phyloP scores from a whole-genome alignment of 1,139 yeast species.

The Magnusiomyces tetraspermus region DNA sequence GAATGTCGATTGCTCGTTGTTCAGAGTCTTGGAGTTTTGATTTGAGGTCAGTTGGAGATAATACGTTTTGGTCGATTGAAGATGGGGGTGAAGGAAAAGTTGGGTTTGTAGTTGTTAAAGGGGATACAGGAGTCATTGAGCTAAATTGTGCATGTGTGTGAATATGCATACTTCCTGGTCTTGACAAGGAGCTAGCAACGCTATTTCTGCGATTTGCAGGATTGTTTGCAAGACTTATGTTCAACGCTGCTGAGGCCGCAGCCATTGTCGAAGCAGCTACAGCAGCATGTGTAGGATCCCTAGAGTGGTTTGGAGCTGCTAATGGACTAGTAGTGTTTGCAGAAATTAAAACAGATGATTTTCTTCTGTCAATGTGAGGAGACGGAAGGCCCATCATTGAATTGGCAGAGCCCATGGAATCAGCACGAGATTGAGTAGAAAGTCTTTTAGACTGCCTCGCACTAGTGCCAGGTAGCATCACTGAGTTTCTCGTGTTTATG shows the following conservation, averaged over 20 bases:
- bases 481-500: conserved; percentile 12
- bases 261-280: neutral
- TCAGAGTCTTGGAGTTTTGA: conserved; percentile 23
- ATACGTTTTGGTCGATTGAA: neutral
- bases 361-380: neutral
- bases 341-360: neutral
- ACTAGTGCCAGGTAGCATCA: conserved; percentile 4
- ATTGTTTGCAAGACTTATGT: neutral
- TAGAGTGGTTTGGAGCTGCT: neutral
- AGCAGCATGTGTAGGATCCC: neutral
- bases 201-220: neutral
- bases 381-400: neutral
- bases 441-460: neutral
- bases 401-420: neutral
- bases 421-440: neutral
- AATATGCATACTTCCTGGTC: neutral
- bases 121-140: neutral
- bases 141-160: neutral
- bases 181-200: neutral
- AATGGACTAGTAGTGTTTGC: conserved; percentile 6
- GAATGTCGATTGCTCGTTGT: conserved; percentile 22
- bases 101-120: neutral
- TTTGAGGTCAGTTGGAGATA: conserved; percentile 16
- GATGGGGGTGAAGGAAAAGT: neutral
- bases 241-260: neutral